Base-by-base conservation (phyloP, 164 flowering plant genomes). In the Echeveria elegans region DNA sequence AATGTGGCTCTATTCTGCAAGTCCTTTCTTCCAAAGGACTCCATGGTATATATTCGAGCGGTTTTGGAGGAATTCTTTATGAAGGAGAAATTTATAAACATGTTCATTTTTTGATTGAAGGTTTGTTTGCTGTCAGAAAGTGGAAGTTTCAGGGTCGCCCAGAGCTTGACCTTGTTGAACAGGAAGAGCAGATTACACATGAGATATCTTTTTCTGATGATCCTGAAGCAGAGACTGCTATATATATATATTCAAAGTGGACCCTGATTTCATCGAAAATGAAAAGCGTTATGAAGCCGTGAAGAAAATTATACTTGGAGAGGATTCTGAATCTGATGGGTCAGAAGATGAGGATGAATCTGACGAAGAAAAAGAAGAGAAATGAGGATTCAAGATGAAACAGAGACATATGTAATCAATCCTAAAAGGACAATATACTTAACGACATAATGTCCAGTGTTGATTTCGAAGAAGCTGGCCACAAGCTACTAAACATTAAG, bases 1-100 rank as follows among this genome's bases (percentile, higher is more conserved):
- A 87, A 87, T 28, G 89, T 93, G 82, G 98, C 90, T 79, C 92
- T 97, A 14, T 91, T 94, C 63, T 91, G 96, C 37, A 67, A 96
- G 96, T 63, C 91, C 89, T 64, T 88, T 94, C 63, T 95, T 89
- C 72, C 94, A 93, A 78, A 97, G 98, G 64, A 88, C 89, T 73
- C 89, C 90, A 60, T 96, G 90, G 69, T 34, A 34, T 34, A 34
- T 34, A 34, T 34, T 34, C 7, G 37, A 34, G 37, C 37, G 37
- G 7, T 34, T 34, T 7, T 7, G 37, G 37, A 34, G 37, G 37
- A 34, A 34, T 34, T 34, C 37, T 34, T 7, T 7, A 34, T 34
- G 37, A 34, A 34, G 37, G 37, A 34, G 37, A 34, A 34, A 34
- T 34, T 34, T 3, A 34, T 34, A 93, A 89, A 50, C 66, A 94